These are phyloP conservation scores for Bidens hawaiensis DNA, from an alignment of 140 eudicot species.

Conservation along the genomic window DNA sequence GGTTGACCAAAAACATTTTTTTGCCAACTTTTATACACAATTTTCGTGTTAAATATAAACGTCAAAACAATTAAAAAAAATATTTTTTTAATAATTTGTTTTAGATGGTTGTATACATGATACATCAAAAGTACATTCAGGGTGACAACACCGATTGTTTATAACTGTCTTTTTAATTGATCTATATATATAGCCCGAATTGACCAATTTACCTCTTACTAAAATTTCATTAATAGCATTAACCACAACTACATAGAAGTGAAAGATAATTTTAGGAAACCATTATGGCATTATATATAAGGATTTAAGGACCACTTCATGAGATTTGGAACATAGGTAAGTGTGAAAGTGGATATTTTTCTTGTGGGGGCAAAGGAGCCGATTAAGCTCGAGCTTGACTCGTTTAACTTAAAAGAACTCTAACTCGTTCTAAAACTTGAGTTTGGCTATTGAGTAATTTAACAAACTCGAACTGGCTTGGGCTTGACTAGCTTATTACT, in stretches of 20 bases:
- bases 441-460: too few relatives aligned
- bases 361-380: not conserved
- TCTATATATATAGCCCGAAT: not conserved
- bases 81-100: not conserved
- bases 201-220: not conserved
- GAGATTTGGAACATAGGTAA: not conserved
- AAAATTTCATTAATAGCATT: not conserved
- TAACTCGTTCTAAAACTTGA: too few relatives aligned
- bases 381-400: too few relatives aligned
- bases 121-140: too few relatives aligned
- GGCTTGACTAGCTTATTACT: too few relatives aligned
- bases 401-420: too few relatives aligned
- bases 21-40: too few relatives aligned
- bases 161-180: not conserved
- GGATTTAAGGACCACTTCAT: constrained; percentile 1
- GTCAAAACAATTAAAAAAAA: not conserved
- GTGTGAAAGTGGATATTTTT: constrained; percentile 20
- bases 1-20: too few relatives aligned
- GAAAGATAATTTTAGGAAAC: constrained; percentile 33
- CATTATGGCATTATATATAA: not conserved
- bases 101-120: not conserved
- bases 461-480: too few relatives aligned
- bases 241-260: constrained; percentile 45
- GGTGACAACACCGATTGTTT: not conserved
- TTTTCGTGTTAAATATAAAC: not conserved